Percentiles rank a stretch among this genome's conserved stretches.
These are phyloP conservation scores for Ceratobasidium sp. DNA, from an alignment of 1,284 basidiomycete species.

Conservation along the genomic window DNA sequence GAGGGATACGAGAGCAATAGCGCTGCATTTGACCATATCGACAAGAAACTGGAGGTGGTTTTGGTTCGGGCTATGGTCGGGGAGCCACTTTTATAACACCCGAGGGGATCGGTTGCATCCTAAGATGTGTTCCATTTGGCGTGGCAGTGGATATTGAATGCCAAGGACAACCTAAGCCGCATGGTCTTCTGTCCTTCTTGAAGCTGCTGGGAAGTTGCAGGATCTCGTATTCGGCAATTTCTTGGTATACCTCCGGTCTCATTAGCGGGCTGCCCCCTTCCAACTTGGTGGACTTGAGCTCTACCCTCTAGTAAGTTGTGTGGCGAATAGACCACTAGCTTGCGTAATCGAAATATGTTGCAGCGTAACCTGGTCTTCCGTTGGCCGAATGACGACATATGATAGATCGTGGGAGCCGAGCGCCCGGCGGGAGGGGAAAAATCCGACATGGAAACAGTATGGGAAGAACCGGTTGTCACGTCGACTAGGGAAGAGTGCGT, in stretches of 20 bases:
- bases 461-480: too few species aligned
- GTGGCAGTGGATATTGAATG: conserved; percentile 5
- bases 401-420: neutral
- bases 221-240: neutral
- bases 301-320: too few species aligned
- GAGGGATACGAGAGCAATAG: neutral
- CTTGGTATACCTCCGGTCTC: neutral
- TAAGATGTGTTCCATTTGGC: neutral
- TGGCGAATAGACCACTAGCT: too few species aligned
- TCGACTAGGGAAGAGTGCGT: too few species aligned
- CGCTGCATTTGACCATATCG: neutral
- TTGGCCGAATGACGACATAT: neutral
- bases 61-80: neutral
- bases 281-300: too few species aligned
- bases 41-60: neutral
- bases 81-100: neutral
- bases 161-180: neutral
- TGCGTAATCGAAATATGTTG: too few species aligned
- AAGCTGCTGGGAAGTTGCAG: neutral
- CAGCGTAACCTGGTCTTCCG: neutral
- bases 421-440: neutral
- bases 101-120: neutral
- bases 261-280: too few species aligned
- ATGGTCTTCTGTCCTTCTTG: conserved; percentile 5
- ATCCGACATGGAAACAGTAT: too few species aligned